Base-by-base conservation (phyloP, 116 monocot species). In the Papilionanthe hybrid region DNA sequence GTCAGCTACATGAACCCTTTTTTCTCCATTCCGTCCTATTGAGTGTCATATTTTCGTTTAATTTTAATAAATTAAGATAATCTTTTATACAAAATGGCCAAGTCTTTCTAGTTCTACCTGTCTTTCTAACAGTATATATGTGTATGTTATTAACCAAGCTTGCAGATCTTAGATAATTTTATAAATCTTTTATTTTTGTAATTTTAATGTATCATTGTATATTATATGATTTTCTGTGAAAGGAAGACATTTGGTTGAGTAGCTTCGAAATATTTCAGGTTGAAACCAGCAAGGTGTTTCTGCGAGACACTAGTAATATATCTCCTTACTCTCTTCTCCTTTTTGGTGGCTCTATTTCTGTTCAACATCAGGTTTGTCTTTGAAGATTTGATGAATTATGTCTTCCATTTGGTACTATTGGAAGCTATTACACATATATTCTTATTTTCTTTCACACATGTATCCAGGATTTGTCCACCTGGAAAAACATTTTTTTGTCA, bases 251-350 rank as follows among this genome's bases (percentile, higher is more conserved):
- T 65, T 65, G 25, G 22, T 65, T 65, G 11, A 71, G 18, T n/a
- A 45, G 17, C 48, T 49, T 55, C 55, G 82, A 65, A 37, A 53
- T 72, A 7, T 85, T 45, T 49, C 79, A 98, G 94, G 93, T 98
- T 82, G 98, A 98, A 77, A 98, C 94, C 23, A 91, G 81, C 88
- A 98, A 91, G 85, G 81, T 94, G 65, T 98, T 90, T 82, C 47
- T 98, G 68, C 80, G 98, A 67, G 98, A 93, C 81, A 91, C 90
- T 48, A 94, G 83, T 43, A 79, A 91, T 45, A 75, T 92, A 27
- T 94, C 98, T 81, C 94, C 98, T 3, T 94, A 94, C 76, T 92
- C 91, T 79, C 83, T 97, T 84, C 83, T 97, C 47, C 80, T 97
- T 37, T 97, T 94, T 82, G 97, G 97, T 78, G 92, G 97, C 18